Evolutionary conservation across 2,329 filamentous ascomycete genomes (phyloP).

Genomic region (Phialophora chinensis): DNA sequence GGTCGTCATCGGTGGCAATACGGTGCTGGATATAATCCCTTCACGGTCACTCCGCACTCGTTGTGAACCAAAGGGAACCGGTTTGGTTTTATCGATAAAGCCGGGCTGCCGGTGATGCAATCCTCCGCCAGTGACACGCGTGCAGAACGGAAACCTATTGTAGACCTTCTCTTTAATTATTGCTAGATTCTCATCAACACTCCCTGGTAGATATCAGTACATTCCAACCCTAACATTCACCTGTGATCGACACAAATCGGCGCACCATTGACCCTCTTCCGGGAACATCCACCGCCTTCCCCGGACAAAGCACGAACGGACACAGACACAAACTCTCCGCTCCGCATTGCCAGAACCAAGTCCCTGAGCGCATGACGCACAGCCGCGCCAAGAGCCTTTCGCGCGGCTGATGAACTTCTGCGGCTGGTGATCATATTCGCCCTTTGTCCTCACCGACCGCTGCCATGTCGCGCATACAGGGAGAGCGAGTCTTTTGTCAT

Average conservation of each 20-base stretch:
- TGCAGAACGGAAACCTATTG: conserved; percentile 8
- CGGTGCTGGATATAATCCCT: background rate
- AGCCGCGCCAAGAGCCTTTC: conserved; percentile 15
- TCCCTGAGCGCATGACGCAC: conserved; percentile 25
- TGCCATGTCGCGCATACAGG: conserved; percentile 41
- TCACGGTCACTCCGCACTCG: background rate
- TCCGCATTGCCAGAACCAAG: conserved; percentile 7
- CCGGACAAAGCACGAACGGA: background rate
- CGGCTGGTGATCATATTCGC: background rate
- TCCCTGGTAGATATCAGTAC: background rate
- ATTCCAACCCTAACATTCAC: background rate
- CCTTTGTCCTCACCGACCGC: conserved; percentile 1
- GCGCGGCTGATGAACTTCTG: conserved; percentile 2
- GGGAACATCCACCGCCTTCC: conserved; percentile 3
- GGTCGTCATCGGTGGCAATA: background rate
- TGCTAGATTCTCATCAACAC: conserved; percentile 10
- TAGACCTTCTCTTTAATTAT: conserved; percentile 5
- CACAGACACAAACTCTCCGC: background rate
- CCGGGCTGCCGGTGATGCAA: conserved; percentile 11
- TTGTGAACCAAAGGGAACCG: background rate
- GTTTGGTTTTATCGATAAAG: conserved; percentile 13
- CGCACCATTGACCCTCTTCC: background rate
- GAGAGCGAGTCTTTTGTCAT: conserved; percentile 87
- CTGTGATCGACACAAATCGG: conserved; percentile 1
- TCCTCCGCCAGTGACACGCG: conserved; percentile 15